Conservation (phyloP, 2,329 filamentous ascomycete genomes). For the Cladophialophora chaetospira region DNA sequence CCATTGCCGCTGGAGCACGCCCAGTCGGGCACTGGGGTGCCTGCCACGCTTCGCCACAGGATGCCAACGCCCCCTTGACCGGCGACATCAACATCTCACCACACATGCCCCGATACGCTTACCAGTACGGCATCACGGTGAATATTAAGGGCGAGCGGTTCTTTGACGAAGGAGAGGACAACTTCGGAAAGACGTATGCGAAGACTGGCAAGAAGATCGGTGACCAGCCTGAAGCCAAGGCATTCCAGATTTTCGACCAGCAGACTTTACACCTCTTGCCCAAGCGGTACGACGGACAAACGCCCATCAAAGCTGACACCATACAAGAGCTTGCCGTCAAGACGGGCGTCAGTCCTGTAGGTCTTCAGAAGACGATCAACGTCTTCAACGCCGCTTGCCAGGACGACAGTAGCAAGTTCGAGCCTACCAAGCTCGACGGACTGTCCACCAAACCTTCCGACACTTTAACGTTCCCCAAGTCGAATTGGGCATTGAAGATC, state of each 20-base stretch:
- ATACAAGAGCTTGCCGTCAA: conserved; percentile 59
- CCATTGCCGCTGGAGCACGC: conserved; percentile 51
- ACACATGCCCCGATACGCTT: conserved; percentile 68
- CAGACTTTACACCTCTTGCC: conserved; percentile 55
- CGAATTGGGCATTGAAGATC: conserved; percentile 66
- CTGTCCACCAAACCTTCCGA: conserved; percentile 54
- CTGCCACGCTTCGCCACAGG: conserved; percentile 67
- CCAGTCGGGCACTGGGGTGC: conserved; percentile 62
- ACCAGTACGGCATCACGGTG: conserved; percentile 66
- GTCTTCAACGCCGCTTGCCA: conserved; percentile 39
- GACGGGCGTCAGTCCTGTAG: conserved; percentile 41
- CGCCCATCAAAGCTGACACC: conserved; percentile 53
- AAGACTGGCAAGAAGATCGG: conserved; percentile 65
- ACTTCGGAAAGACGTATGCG: conserved; percentile 68
- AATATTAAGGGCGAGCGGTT: conserved; percentile 62
- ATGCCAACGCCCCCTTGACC: conserved; percentile 58
- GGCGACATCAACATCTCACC: conserved; percentile 63
- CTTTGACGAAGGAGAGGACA: conserved; percentile 65
- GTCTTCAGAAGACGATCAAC: conserved; percentile 41
- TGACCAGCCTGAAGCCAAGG: conserved; percentile 58
- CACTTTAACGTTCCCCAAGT: conserved; percentile 52
- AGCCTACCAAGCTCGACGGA: conserved; percentile 63
- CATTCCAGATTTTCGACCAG: conserved; percentile 67
- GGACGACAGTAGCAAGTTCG: conserved; percentile 45
- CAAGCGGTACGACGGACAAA: conserved; percentile 61